Evolutionary conservation across 2,329 filamentous ascomycete species (phyloP), one percentile per base, ranked within the genome.

Genomic region (Colletotrichum abscissum): DNA sequence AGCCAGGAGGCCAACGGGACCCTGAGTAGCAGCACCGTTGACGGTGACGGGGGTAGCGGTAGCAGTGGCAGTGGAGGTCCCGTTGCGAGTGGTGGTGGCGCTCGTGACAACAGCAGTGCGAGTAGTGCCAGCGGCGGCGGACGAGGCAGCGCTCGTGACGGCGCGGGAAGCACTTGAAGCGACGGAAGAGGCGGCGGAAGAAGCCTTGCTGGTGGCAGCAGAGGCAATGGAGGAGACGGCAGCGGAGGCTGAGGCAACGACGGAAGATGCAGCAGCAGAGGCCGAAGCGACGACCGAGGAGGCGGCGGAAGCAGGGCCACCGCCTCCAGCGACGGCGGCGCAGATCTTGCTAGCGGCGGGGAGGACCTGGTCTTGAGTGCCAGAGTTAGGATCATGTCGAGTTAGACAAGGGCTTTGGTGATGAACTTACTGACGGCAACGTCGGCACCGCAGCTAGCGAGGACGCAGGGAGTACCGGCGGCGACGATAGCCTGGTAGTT

Each of bases 401-500:
- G 26, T 1, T 7, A 14, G 8, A 22, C 4, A 6, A 11, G 59
- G 26, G 30, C 8, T 1, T 12, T 42, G 4, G 14, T 2, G 2
- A 33, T 24, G 33, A 4, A 74, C 73, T 42, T 62, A 75, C 73
- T 57, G 62, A 70, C 42, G 4, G 71, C 66, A 26, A 60, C 63
- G 9, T 67, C 52, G 9, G 30, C 19, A 16, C 73, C 71, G 22
- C 73, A 75, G 38, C 4, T 26, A 14, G 24, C 5, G 22, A 71
- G n/a, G 11, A 75, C 57, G 67, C 73, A 75, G 42, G 71, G 56
- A 2, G 60, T 63, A 30, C 24, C 56, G 57, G 62, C 55, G 19
- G 54, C 14, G 24, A 67, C 11, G 24, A 75, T 70, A 30, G 70
- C 33, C 52, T 70, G 60, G 56, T 46, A 74, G 65, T 70, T 75